Percentiles rank a stretch among this genome's conserved stretches.
Conservation (phyloP, 2,329 filamentous ascomycete genomes). For the Cladosporium oxysporum region DNA sequence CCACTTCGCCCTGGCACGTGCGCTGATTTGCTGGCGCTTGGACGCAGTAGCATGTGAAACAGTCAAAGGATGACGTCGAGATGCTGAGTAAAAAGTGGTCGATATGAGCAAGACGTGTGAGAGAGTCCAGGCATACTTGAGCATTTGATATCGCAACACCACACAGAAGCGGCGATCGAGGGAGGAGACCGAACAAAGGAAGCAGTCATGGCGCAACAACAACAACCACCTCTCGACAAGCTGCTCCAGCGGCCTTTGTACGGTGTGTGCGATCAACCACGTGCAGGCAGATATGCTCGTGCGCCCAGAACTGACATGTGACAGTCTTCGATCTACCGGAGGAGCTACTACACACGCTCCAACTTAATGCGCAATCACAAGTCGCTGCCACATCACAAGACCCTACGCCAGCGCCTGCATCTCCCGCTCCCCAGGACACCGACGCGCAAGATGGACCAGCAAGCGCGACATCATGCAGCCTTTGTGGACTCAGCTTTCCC, state of each 20-base stretch:
- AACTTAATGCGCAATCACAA: conserved; percentile 56
- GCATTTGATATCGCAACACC: too few species aligned
- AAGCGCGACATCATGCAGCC: conserved; percentile 72
- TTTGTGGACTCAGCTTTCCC: conserved; percentile 73
- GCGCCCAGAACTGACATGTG: conserved; percentile 17
- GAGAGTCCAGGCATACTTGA: neutral
- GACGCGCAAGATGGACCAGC: conserved; percentile 28
- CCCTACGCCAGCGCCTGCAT: conserved; percentile 30
- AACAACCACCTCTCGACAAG: conserved; percentile 26
- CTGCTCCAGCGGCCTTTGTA: conserved; percentile 54
- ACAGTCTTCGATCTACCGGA: conserved; percentile 80
- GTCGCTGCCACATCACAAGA: conserved; percentile 35
- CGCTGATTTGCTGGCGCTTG: neutral
- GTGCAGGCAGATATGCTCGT: neutral
- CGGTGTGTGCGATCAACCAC: conserved; percentile 37
- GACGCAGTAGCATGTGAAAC: conserved; percentile 7
- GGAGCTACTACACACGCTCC: conserved; percentile 69
- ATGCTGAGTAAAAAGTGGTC: conserved; percentile 7
- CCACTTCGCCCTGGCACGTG: conserved; percentile 13
- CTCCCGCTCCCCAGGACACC: conserved; percentile 11
- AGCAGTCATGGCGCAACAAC: neutral
- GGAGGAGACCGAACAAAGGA: neutral
- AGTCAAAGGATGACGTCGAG: conserved; percentile 4
- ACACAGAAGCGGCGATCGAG: neutral
- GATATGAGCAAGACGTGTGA: neutral